Evolutionary conservation across 768 basidiomycete genomes (phyloP).

Genomic region (Sistotremastrum niveocremeum): DNA sequence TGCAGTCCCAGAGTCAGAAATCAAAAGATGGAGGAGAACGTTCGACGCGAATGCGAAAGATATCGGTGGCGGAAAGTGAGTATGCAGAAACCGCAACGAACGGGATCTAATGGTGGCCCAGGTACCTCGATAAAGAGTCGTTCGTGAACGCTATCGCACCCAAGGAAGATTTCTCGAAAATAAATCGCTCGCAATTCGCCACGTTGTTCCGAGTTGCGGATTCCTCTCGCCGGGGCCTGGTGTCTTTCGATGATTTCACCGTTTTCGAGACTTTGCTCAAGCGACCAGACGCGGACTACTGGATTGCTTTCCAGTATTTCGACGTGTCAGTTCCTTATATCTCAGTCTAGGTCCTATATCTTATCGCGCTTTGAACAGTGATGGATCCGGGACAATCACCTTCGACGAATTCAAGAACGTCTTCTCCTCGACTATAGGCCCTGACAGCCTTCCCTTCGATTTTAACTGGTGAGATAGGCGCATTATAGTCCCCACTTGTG

Average conservation of each 20-base stretch:
- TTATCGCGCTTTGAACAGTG: constrained; percentile 31
- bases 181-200: constrained; percentile 77
- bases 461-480: constrained; percentile 62
- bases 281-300: constrained; percentile 92
- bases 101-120: constrained; percentile 20
- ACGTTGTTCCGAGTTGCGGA: constrained; percentile 88
- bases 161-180: constrained; percentile 68
- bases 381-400: constrained; percentile 83
- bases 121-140: constrained; percentile 74
- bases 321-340: constrained; percentile 55
- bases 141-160: constrained; percentile 96
- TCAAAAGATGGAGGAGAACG: constrained; percentile 77
- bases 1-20: constrained; percentile 64
- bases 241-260: constrained; percentile 93
- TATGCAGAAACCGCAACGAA: constrained; percentile 5
- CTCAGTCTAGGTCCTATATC: constrained; percentile 4
- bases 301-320: constrained; percentile 93
- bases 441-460: constrained; percentile 83
- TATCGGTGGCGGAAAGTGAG: constrained; percentile 73
- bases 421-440: constrained; percentile 65
- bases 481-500: not conserved
- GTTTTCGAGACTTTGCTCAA: constrained; percentile 91
- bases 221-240: constrained; percentile 53
- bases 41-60: constrained; percentile 77
- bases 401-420: constrained; percentile 94